Evolutionary conservation across 805 yeast genomes (phyloP), one percentile per base, ranked within the genome.

Genomic region (Candida alai): DNA sequence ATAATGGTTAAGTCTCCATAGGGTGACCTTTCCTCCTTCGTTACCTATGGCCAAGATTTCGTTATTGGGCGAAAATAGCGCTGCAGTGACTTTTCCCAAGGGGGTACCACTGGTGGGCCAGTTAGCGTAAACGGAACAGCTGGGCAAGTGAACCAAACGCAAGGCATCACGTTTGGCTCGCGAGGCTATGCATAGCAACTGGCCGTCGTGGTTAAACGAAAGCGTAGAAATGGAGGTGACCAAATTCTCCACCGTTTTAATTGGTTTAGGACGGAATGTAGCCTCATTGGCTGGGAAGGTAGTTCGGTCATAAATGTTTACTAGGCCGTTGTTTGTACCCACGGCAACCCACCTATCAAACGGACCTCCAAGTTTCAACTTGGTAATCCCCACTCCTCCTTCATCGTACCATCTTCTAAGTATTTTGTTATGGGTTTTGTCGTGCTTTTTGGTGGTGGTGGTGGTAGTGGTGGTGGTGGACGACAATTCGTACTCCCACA

Each of bases 91-190:
- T 45, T 82, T 78, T n/a, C 98, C 99, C 45, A 93, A 71, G 8
- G 98, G 97, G 1, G 98, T 90, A 5, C 88, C 88, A 34, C 90
- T 80, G 2, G 97, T 93, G 12, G 99, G 99, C 98, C 98, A 93
- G 65, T 93, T 93, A 31, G 80, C 70, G 62, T 80, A 93, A 5
- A 86, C 95, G 13, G 85, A 75, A 44, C 90, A 86, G 17, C 84
- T 73, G 15, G 97, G 96, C 37, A 90, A 60, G 54, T 93, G 97
- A 9, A 87, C 89, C 43, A 93, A 56, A 50, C 89, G 74, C 41
- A 93, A 66, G 3, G 96, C 85, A 58, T 93, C 97, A 48, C 81
- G 78, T 62, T 80, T 78, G 4, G 82, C 87, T 48, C 94, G 72
- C 6, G 95, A 84, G 0, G 96, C 90, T 43, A 89, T 73, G 48